These are phyloP conservation scores for Phyllosticta ampelicida DNA, from an alignment of 2,329 filamentous ascomycete species.

Conservation along the genomic window DNA sequence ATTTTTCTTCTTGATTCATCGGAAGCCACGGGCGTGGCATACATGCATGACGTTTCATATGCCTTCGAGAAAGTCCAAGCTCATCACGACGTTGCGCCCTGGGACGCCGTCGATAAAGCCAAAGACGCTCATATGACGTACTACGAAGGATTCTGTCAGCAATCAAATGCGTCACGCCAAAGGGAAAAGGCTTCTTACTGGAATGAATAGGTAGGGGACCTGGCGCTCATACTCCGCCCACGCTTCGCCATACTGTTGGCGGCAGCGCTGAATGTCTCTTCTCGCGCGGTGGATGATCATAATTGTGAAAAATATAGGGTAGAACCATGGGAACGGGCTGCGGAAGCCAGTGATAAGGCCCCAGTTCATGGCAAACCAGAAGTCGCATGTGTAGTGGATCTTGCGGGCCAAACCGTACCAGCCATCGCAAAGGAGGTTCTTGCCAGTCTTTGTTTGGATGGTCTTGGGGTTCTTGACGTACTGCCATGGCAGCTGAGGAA, in stretches of 20 bases:
- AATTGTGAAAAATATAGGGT: constrained; percentile 65
- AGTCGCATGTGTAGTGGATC: constrained; percentile 70
- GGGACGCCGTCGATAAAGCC: not conserved
- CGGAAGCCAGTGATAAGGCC: constrained; percentile 71
- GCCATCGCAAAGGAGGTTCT: constrained; percentile 70
- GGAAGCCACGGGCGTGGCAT: not conserved
- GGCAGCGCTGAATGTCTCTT: constrained; percentile 66
- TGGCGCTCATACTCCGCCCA: constrained; percentile 72
- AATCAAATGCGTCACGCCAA: not conserved
- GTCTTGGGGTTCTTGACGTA: constrained; percentile 69
- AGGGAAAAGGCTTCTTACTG: constrained; percentile 29
- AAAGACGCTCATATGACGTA: constrained; percentile 7
- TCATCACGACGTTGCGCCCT: not conserved
- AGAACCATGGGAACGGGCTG: constrained; percentile 83
- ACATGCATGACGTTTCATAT: not conserved
- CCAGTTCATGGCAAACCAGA: constrained; percentile 69
- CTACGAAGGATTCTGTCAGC: not conserved
- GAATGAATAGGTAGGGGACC: constrained; percentile 80
- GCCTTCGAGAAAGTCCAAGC: not conserved
- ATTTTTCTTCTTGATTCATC: not conserved
- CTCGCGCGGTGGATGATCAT: constrained; percentile 74
- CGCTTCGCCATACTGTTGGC: constrained; percentile 67
- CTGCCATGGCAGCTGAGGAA: constrained; percentile 86
- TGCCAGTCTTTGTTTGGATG: constrained; percentile 61
- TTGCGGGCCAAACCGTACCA: constrained; percentile 78